phyloP scores from a whole-genome alignment of 495 filamentous ascomycete genomes.

The Talaromyces liani region DNA sequence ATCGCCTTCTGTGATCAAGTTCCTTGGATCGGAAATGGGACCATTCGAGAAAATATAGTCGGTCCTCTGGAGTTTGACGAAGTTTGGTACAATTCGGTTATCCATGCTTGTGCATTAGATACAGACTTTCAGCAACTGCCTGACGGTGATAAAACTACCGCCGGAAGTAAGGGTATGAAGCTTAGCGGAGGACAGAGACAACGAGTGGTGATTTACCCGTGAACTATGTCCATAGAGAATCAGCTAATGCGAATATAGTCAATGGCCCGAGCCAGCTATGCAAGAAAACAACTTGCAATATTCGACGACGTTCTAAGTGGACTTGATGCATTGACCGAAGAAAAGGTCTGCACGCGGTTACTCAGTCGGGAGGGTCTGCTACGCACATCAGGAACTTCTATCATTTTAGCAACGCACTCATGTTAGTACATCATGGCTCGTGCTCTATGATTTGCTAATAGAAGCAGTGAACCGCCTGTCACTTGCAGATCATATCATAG shows the following conservation, averaged over 20 bases:
- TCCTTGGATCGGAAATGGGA: conserved; percentile 29
- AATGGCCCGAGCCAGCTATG: conserved; percentile 51
- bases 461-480: too few species aligned
- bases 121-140: conserved; percentile 52
- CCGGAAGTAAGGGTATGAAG: conserved; percentile 56
- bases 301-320: too few species aligned
- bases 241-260: conserved; percentile 25
- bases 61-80: conserved; percentile 14
- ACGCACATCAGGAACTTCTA: too few species aligned
- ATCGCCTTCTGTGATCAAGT: conserved; percentile 33
- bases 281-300: conserved; percentile 9
- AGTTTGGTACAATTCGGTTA: conserved; percentile 40
- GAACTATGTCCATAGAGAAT: not conserved
- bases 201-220: conserved; percentile 20
- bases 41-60: conserved; percentile 25
- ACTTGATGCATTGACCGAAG: too few species aligned
- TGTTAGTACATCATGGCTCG: too few species aligned
- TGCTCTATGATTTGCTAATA: too few species aligned
- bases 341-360: too few species aligned
- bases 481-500: too few species aligned
- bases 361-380: too few species aligned
- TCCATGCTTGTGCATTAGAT: conserved; percentile 52
- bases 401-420: too few species aligned
- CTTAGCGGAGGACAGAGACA: conserved; percentile 62
- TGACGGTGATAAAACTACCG: conserved; percentile 53